Base-by-base conservation (phyloP, 192 early-diverging fungal genomes). In the Geranomyces variabilis region DNA sequence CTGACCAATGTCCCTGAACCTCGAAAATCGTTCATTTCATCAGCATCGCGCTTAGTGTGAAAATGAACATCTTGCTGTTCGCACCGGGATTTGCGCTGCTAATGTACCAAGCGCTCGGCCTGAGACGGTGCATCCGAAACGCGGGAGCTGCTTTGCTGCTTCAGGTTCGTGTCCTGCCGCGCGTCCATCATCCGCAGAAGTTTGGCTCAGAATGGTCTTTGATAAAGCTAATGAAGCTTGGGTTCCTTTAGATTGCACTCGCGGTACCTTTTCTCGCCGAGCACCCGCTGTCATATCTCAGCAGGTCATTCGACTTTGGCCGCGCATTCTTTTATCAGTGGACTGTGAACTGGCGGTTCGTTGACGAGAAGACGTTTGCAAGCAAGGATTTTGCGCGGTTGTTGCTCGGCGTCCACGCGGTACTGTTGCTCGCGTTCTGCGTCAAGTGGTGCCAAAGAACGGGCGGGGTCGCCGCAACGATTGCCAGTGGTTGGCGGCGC, bases 281-380 rank as follows among this genome's bases (percentile, higher is more conserved):
- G 22, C 63, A 83, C 69, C 83, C 93, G 0, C 36, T 51, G 8
- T 85, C 87, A 31, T 97, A 96, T 77, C 28, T 96, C 15, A 63
- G 70, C 1, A 75, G 87, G 6, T 89, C 96, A 0, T 99, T 99
- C 77, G 96, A 99, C 56, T 93, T 96, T 77, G 76, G 78, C 0
- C 85, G 96, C 19, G 86, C 86, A 45, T 99, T 99, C 75, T 72
- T 90, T 59, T 96, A 90, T 79, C 87, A 88, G 29, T 97, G 95
- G 95, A 97, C 96, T 0, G 94, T 96, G 13, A 99, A 99, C 70
- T 99, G 96, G 96, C 83, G 89, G 45, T 91, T 97, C 67, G 47
- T 96, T 7, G 82, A 85, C 47, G 85, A 89, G 49, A 75, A 85
- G 13, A 79, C 81, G 14, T 99, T 99, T 80, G 46, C 82, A 26